phyloP scores from a whole-genome alignment of 73 alveolate genomes.

The Paramecium octaurelia region DNA sequence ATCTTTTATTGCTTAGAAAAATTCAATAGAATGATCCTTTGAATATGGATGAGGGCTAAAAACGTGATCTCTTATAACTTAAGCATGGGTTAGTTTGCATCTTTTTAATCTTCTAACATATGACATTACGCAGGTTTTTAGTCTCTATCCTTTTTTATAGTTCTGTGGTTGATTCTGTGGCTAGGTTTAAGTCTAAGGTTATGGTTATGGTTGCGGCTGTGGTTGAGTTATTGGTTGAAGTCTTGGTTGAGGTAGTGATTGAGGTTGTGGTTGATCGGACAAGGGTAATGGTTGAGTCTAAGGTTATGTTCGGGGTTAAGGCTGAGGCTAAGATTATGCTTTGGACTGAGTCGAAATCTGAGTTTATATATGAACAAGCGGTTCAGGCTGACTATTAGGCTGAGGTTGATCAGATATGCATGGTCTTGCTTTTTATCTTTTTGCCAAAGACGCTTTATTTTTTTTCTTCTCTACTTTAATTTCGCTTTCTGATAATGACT shows the following conservation, averaged over 20 bases:
- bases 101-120: neutral
- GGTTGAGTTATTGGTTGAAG: neutral
- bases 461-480: neutral
- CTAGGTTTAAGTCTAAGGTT: neutral
- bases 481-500: neutral
- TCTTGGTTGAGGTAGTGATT: neutral
- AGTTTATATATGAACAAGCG: neutral
- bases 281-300: neutral
- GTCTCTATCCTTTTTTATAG: neutral
- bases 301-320: neutral
- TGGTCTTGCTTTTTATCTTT: neutral
- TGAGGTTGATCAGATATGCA: neutral
- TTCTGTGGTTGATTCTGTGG: neutral
- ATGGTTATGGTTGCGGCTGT: neutral
- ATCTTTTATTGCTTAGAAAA: conserved; percentile 48
- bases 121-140: neutral
- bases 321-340: neutral
- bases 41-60: neutral
- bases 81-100: neutral
- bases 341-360: neutral
- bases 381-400: neutral
- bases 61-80: neutral
- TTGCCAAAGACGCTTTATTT: neutral
- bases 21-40: neutral
- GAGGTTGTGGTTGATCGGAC: neutral